Evolutionary conservation across 306 rosid species (phyloP), one percentile per base, ranked within the genome.

Genomic region (Abrus precatorius): DNA sequence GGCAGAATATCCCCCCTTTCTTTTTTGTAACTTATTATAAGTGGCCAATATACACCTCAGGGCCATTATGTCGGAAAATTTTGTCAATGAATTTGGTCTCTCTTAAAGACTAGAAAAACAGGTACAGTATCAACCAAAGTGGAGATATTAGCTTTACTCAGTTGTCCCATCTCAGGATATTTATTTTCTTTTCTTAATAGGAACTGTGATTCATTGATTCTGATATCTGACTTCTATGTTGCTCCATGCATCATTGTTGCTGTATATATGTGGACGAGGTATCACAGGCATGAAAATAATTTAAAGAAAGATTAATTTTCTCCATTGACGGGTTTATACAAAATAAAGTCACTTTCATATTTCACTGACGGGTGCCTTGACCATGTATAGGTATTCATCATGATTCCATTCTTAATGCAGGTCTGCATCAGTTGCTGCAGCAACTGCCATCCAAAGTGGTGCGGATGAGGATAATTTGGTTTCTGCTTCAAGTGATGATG

Each of bases 341-440:
- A 50, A 60, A 50, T 59, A 9, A 50, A 60, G 53, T 76, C 77
- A 69, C 61, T 69, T 40, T 13, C 13, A 48, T 73, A 65, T 56
- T 72, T 71, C 44, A 75, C n/a, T 47, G 60, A 56, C 27, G 29
- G 29, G 69, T 47, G 50, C 49, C 57, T 47, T 65, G 72, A 57
- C 36, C 7, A 3, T 41, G 72, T 63, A 69, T 68, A 45, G 14
- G 20, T 63, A 61, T 64, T 76, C 50, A 45, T 62, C 77, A 65
- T 62, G 80, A 79, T 74, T 75, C 69, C 28, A 6, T 50, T 84
- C 30, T 47, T 64, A 49, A 74, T 90, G 78, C 93, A 95, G 99
- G 88, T 80, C 94, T 75, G 89, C 95, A 36, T 91, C 98, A 48
- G 89, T 69, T 82, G 86, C 97, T 80, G 97, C 94, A 74, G 82